Percentiles rank a stretch among this genome's conserved stretches.
phyloP scores from a whole-genome alignment of 768 basidiomycete species.

The Trametes cubensis region DNA sequence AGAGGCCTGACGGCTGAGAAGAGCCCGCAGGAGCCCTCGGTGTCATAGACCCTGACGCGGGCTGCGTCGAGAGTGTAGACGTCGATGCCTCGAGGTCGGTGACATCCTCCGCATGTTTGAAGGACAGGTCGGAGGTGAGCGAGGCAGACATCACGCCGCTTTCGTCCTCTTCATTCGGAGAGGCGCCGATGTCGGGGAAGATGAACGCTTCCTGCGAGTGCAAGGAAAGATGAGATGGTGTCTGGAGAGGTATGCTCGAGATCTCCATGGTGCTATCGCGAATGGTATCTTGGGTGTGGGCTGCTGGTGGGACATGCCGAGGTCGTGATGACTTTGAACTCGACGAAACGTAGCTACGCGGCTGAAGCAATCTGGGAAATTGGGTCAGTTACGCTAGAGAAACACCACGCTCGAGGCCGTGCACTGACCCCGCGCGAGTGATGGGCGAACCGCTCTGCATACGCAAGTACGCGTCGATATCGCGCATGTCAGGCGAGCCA shows the following conservation, averaged over 20 bases:
- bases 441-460: conserved; percentile 18
- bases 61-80: conserved; percentile 26
- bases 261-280: conserved; percentile 68
- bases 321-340: conserved; percentile 28
- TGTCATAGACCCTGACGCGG: conserved; percentile 21
- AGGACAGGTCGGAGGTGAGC: conserved; percentile 22
- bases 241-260: conserved; percentile 46
- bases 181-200: conserved; percentile 36
- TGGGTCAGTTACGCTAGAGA: not conserved
- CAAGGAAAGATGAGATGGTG: conserved; percentile 25
- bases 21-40: conserved; percentile 22
- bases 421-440: conserved; percentile 15
- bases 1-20: conserved; percentile 31
- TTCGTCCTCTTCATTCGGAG: conserved; percentile 10
- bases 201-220: conserved; percentile 42
- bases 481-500: conserved; percentile 13
- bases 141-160: conserved; percentile 12
- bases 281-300: conserved; percentile 66
- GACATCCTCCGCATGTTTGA: conserved; percentile 22
- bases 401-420: not conserved
- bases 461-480: conserved; percentile 19
- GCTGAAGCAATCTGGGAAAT: conserved; percentile 54
- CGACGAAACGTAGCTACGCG: conserved; percentile 47
- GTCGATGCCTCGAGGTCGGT: conserved; percentile 28
- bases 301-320: conserved; percentile 26